A percentile compares a stretch with the other conserved stretches of the same genome.
These are phyloP conservation scores for Sphagnurus paluster DNA, from an alignment of 1,284 basidiomycete species.

Conservation along the genomic window DNA sequence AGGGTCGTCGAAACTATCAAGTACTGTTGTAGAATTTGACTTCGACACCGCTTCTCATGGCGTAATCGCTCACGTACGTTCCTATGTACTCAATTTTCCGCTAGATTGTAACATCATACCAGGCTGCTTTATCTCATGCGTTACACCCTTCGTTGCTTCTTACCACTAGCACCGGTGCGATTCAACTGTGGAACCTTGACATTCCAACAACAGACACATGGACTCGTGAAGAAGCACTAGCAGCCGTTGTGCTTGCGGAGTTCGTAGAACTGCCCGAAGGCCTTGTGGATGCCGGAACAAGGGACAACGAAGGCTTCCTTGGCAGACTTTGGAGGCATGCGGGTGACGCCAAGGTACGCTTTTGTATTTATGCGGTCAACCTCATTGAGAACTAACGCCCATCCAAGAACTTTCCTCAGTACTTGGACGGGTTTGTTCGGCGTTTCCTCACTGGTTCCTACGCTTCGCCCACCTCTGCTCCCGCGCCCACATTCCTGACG, in stretches of 20 bases:
- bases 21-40: slow-evolving; percentile 63
- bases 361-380: slow-evolving; percentile 2
- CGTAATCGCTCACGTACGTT: slow-evolving; percentile 64
- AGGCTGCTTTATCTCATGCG: slow-evolving; percentile 9
- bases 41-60: slow-evolving; percentile 78
- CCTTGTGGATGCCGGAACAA: slow-evolving; percentile 40
- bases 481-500: slow-evolving; percentile 33
- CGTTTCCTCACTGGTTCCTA: slow-evolving; percentile 79
- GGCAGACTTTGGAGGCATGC: slow-evolving; percentile 62
- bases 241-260: slow-evolving; percentile 63
- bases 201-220: slow-evolving; percentile 42
- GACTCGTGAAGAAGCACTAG: slow-evolving; percentile 83
- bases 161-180: slow-evolving; percentile 75
- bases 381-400: background rate
- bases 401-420: slow-evolving; percentile 69
- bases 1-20: slow-evolving; percentile 8
- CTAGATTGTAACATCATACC: background rate
- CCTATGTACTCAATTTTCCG: background rate
- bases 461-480: slow-evolving; percentile 45
- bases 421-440: slow-evolving; percentile 63
- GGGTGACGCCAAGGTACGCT: slow-evolving; percentile 58
- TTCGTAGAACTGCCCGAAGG: slow-evolving; percentile 81
- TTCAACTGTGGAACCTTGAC: slow-evolving; percentile 72
- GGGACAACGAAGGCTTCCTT: slow-evolving; percentile 57
- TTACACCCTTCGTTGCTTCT: slow-evolving; percentile 51